A percentile compares a stretch with the other conserved stretches of the same genome.
These are phyloP conservation scores for Aspergillus olivimuriae DNA, from an alignment of 495 filamentous ascomycete species.

Conservation along the genomic window DNA sequence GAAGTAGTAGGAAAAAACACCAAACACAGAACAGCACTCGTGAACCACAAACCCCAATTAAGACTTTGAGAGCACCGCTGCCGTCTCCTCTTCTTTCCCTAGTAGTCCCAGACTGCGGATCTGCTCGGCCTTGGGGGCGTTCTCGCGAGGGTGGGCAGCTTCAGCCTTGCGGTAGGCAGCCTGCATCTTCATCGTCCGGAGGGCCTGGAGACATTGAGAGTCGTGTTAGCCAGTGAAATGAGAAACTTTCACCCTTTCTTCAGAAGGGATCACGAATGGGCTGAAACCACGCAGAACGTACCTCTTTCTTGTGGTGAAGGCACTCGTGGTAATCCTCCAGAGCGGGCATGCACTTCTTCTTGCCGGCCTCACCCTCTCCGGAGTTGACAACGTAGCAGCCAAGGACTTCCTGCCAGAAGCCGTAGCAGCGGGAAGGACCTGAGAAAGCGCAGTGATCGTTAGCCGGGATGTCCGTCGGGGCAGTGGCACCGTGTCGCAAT, in stretches of 20 bases:
- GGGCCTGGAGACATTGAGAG: slow-evolving; percentile 46
- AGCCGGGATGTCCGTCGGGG: slow-evolving; percentile 20
- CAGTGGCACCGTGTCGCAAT: background rate
- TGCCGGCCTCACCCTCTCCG: slow-evolving; percentile 65
- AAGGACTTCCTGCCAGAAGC: slow-evolving; percentile 95
- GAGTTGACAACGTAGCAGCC: slow-evolving; percentile 87
- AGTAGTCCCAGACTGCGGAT: slow-evolving; percentile 80
- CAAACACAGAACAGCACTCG: slow-evolving; percentile 21
- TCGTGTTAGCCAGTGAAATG: background rate
- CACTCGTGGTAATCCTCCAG: slow-evolving; percentile 98
- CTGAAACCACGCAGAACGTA: slow-evolving; percentile 41
- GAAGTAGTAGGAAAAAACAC: slow-evolving; percentile 22
- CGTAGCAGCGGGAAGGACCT: slow-evolving; percentile 91
- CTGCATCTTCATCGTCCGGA: slow-evolving; percentile 72
- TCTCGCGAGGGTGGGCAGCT: slow-evolving; percentile 67
- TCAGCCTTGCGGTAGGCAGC: slow-evolving; percentile 80
- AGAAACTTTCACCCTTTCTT: too few relatives aligned
- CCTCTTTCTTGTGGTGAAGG: slow-evolving; percentile 97
- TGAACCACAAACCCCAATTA: slow-evolving; percentile 13
- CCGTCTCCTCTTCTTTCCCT: slow-evolving; percentile 73
- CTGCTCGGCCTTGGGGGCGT: slow-evolving; percentile 64
- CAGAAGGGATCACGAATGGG: too few relatives aligned
- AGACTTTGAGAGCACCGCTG: slow-evolving; percentile 47
- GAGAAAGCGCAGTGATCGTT: slow-evolving; percentile 20
- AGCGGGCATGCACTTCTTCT: slow-evolving; percentile 82